Percentiles rank a stretch among this genome's conserved stretches.
phyloP scores from a whole-genome alignment of 495 filamentous ascomycete genomes.

The Penicillium canescens region DNA sequence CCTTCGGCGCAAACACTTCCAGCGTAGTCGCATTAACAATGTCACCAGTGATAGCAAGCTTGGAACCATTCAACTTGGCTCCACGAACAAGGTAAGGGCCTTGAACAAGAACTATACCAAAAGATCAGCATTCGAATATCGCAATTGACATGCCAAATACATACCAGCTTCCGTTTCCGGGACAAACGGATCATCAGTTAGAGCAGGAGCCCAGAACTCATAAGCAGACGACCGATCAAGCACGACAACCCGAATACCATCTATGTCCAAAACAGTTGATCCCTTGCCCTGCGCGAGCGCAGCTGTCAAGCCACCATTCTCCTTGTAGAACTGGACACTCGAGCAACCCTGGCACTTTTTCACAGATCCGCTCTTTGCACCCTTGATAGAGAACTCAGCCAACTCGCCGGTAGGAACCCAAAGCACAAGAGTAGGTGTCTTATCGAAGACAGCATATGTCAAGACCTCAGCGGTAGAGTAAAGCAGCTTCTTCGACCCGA shows the following conservation, averaged over 20 bases:
- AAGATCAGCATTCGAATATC: neutral
- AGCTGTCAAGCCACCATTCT: conserved; percentile 34
- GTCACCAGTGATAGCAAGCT: conserved; percentile 62
- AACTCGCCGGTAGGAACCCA: conserved; percentile 56
- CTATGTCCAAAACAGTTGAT: conserved; percentile 47
- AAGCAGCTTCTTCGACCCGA: conserved; percentile 50
- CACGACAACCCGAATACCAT: conserved; percentile 46
- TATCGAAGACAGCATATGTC: conserved; percentile 51
- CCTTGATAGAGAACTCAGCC: conserved; percentile 55
- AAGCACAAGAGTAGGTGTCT: conserved; percentile 48
- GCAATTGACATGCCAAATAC: conserved; percentile 1
- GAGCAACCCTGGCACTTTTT: conserved; percentile 33
- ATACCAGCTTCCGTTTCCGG: conserved; percentile 44
- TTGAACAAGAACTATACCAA: conserved; percentile 53
- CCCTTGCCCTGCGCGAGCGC: conserved; percentile 46
- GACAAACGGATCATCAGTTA: conserved; percentile 51
- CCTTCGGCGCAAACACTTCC: conserved; percentile 59
- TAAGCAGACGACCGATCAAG: conserved; percentile 55
- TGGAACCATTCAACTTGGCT: conserved; percentile 45
- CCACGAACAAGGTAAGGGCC: conserved; percentile 66
- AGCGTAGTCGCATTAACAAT: conserved; percentile 60
- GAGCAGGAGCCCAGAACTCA: conserved; percentile 55
- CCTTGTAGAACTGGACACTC: conserved; percentile 35
- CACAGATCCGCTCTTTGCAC: conserved; percentile 38
- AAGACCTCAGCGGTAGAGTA: conserved; percentile 63